Conservation (phyloP, 2,329 filamentous ascomycete species). For the Hypomyces perniciosus region DNA sequence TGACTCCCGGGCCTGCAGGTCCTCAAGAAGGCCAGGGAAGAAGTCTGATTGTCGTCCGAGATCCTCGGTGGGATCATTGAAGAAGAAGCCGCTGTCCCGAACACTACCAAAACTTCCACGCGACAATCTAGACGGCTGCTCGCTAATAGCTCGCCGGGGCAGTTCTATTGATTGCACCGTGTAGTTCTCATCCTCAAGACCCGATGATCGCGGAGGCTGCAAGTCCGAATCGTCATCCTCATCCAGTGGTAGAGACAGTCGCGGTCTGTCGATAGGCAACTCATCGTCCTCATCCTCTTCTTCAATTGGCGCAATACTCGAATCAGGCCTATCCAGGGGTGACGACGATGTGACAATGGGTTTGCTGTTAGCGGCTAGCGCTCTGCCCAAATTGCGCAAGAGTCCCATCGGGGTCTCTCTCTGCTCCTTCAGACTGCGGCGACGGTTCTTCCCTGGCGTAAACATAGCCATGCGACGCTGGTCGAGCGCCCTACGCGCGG, state of each 20-base stretch:
- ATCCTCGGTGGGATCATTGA: constrained; percentile 34
- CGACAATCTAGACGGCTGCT: constrained; percentile 41
- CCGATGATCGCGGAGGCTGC: constrained; percentile 47
- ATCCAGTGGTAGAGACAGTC: constrained; percentile 50
- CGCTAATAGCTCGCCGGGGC: constrained; percentile 45
- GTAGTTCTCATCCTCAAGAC: constrained; percentile 53
- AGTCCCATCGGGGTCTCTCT: constrained; percentile 51
- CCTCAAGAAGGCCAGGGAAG: constrained; percentile 43
- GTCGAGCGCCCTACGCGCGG: constrained; percentile 53
- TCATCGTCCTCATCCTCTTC: constrained; percentile 48
- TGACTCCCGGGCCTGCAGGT: constrained; percentile 34
- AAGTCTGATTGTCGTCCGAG: constrained; percentile 45
- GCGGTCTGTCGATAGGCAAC: constrained; percentile 43
- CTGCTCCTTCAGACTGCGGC: constrained; percentile 51
- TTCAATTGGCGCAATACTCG: constrained; percentile 23
- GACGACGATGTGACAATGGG: constrained; percentile 42
- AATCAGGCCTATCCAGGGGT: constrained; percentile 24
- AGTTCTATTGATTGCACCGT: constrained; percentile 56
- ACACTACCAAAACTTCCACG: constrained; percentile 49
- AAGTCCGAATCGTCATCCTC: constrained; percentile 47
- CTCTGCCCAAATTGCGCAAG: constrained; percentile 48
- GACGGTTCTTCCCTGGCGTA: constrained; percentile 53
- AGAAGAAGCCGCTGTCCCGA: constrained; percentile 48
- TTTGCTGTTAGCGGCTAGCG: constrained; percentile 45
- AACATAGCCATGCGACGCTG: constrained; percentile 53